Evolutionary conservation across 2,329 filamentous ascomycete genomes (phyloP).

Genomic region (Ceratocystis lukuohia): DNA sequence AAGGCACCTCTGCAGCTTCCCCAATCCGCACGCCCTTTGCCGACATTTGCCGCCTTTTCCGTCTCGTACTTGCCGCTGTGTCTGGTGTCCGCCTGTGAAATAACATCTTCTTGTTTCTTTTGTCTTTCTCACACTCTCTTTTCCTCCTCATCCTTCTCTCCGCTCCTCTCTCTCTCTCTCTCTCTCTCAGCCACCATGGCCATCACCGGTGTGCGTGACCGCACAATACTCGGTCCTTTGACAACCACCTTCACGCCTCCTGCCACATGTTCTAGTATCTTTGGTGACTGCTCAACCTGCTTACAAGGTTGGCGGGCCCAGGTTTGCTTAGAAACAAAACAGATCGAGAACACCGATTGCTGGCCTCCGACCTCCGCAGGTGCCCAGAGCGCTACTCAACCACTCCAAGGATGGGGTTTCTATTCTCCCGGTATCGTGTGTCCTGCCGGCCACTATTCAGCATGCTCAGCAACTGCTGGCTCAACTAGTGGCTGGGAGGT

Average conservation of each 20-base stretch:
- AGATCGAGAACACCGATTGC: slow-evolving; percentile 17
- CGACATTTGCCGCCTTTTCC: neutral
- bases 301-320: slow-evolving; percentile 14
- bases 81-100: neutral
- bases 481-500: slow-evolving; percentile 23
- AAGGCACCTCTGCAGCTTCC: neutral
- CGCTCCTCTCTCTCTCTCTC: neutral
- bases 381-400: slow-evolving; percentile 7
- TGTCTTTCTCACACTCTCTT: neutral
- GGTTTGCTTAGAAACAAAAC: slow-evolving; percentile 13
- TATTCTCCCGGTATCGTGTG: slow-evolving; percentile 28
- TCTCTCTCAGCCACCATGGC: slow-evolving; percentile 12
- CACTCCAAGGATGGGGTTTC: slow-evolving; percentile 24
- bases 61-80: neutral
- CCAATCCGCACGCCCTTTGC: neutral
- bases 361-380: slow-evolving; percentile 13
- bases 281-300: slow-evolving; percentile 12
- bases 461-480: slow-evolving; percentile 25
- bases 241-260: slow-evolving; percentile 21
- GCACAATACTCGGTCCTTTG: slow-evolving; percentile 20
- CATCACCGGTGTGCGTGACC: slow-evolving; percentile 15
- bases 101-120: too few species aligned
- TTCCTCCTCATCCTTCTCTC: neutral
- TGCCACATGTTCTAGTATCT: slow-evolving; percentile 17
- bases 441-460: slow-evolving; percentile 25